Percentiles rank a stretch among this genome's conserved stretches.
These are phyloP conservation scores for Rostrohypoxylon terebratum DNA, from an alignment of 495 filamentous ascomycete species.

Conservation along the genomic window DNA sequence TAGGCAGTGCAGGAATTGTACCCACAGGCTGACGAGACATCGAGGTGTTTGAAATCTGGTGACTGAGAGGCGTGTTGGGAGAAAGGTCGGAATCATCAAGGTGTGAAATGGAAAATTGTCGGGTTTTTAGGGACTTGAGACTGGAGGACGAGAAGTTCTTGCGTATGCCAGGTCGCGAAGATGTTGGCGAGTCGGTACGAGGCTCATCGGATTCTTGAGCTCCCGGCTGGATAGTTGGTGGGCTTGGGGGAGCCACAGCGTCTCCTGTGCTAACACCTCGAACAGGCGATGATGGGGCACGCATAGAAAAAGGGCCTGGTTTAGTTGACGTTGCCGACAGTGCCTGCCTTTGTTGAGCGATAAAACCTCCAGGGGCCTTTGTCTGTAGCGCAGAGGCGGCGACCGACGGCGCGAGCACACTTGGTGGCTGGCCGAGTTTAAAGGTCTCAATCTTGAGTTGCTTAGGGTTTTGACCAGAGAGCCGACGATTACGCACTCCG, in stretches of 20 bases:
- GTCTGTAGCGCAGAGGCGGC: constrained; percentile 57
- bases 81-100: constrained; percentile 76
- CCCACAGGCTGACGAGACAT: constrained; percentile 54
- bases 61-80: constrained; percentile 77
- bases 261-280: constrained; percentile 46
- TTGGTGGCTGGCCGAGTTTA: constrained; percentile 56
- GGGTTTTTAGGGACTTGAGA: constrained; percentile 74
- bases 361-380: constrained; percentile 57
- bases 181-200: constrained; percentile 56
- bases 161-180: constrained; percentile 65
- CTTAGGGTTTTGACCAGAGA: constrained; percentile 81
- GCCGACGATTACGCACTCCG: constrained; percentile 80
- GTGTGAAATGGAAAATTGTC: constrained; percentile 80
- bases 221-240: constrained; percentile 25
- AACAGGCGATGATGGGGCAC: constrained; percentile 50
- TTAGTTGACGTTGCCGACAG: constrained; percentile 55
- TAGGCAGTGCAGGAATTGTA: constrained; percentile 74
- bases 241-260: constrained; percentile 49
- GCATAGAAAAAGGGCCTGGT: constrained; percentile 49
- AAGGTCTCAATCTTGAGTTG: constrained; percentile 92
- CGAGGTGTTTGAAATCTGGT: constrained; percentile 69
- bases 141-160: constrained; percentile 86
- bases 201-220: constrained; percentile 46
- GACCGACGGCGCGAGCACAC: constrained; percentile 51
- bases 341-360: constrained; percentile 61